Evolutionary conservation across 805 yeast species (phyloP).

Genomic region (Millerozyma miso): DNA sequence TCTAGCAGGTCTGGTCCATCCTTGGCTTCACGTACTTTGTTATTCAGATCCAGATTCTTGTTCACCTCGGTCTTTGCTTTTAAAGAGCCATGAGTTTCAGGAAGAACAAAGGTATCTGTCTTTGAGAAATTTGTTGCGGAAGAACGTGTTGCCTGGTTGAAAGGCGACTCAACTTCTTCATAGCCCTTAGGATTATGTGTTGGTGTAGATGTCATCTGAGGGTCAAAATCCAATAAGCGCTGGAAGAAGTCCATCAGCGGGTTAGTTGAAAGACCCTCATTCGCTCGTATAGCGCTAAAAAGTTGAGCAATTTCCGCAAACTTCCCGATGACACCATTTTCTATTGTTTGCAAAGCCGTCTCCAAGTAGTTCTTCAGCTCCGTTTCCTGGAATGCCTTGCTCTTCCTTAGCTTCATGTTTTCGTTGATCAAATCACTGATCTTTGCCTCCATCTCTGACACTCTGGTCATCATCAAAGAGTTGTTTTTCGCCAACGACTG

Average conservation of each 20-base stretch:
- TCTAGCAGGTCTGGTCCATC: neutral
- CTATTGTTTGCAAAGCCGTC: slow-evolving; percentile 35
- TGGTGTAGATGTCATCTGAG: slow-evolving; percentile 19
- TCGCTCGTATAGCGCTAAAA: slow-evolving; percentile 36
- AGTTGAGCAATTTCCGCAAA: slow-evolving; percentile 43
- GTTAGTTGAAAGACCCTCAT: slow-evolving; percentile 33
- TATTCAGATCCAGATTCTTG: neutral
- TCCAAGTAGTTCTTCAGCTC: slow-evolving; percentile 30
- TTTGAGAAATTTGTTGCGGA: neutral
- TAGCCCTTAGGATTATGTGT: slow-evolving; percentile 2
- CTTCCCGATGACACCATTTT: slow-evolving; percentile 35
- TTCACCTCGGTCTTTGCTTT: neutral
- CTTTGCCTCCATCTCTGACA: slow-evolving; percentile 50
- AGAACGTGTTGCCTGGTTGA: neutral
- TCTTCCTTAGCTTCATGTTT: slow-evolving; percentile 41
- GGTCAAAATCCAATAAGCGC: slow-evolving; percentile 1
- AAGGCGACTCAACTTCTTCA: neutral
- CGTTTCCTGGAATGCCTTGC: slow-evolving; percentile 21
- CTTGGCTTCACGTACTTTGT: neutral
- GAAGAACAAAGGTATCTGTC: neutral
- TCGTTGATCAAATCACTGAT: slow-evolving; percentile 48
- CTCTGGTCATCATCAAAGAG: slow-evolving; percentile 46
- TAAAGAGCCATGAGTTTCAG: neutral
- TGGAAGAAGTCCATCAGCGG: slow-evolving; percentile 12
- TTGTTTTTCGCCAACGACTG: slow-evolving; percentile 57